A percentile compares a stretch with the other conserved stretches of the same genome.
Evolutionary conservation across 2,329 filamentous ascomycete species (phyloP).

Genomic region (Alternaria metachromatica): DNA sequence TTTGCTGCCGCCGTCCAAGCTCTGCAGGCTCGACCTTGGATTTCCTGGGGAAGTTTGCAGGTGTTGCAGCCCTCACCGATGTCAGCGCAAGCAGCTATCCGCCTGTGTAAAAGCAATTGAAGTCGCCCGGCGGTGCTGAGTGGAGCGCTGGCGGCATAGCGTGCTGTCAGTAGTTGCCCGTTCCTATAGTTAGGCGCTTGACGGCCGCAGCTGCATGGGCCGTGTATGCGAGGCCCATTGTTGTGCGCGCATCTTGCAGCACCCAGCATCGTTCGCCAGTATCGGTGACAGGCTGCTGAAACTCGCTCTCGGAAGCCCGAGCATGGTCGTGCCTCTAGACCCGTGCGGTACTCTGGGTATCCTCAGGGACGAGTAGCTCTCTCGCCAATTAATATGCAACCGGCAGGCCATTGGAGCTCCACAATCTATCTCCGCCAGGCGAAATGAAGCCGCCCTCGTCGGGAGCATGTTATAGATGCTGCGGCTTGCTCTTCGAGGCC

Average conservation of each 20-base stretch:
- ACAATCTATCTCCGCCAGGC: conserved; percentile 24
- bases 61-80: conserved; percentile 6
- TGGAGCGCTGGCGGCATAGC: conserved; percentile 16
- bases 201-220: conserved; percentile 22
- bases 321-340: conserved; percentile 6
- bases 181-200: conserved; percentile 32
- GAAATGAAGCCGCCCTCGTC: conserved; percentile 17
- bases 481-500: conserved; percentile 5
- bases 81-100: conserved; percentile 3
- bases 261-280: conserved; percentile 20
- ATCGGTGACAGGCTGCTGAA: conserved; percentile 29
- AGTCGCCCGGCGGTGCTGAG: not conserved
- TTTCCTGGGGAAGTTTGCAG: conserved; percentile 17
- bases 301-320: conserved; percentile 32
- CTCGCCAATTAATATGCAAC: conserved; percentile 25
- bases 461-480: conserved; percentile 12
- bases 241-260: conserved; percentile 28
- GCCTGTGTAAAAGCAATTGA: not conserved
- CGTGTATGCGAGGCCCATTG: conserved; percentile 26
- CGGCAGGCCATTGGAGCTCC: conserved; percentile 20
- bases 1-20: conserved; percentile 15
- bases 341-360: conserved; percentile 10
- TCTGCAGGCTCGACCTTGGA: conserved; percentile 13
- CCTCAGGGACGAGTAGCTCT: conserved; percentile 23
- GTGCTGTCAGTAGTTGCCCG: conserved; percentile 28